Evolutionary conservation across 208 protist species (phyloP).

Genomic region (Porcisia deanei): DNA sequence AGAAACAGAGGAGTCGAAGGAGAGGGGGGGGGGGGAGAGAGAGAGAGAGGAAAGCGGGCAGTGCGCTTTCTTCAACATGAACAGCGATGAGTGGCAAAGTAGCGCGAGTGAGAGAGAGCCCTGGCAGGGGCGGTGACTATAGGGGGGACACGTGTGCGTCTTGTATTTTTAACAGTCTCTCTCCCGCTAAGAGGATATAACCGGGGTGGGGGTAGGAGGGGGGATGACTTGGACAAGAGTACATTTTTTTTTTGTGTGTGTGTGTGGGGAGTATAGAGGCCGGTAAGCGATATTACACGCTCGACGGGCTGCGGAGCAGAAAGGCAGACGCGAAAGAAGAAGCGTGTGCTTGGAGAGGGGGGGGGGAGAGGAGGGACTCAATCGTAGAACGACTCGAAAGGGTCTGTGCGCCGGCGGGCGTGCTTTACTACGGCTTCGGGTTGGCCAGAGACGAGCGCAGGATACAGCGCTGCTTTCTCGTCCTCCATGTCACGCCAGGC

Average conservation of each 20-base stretch:
- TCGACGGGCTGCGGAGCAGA: neutral
- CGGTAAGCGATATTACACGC: neutral
- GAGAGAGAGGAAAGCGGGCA: neutral
- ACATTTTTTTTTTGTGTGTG: too few species aligned
- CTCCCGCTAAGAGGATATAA: too few species aligned
- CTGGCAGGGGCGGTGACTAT: too few species aligned
- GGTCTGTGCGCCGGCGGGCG: neutral
- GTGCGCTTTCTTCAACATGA: neutral
- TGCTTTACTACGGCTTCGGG: constrained; percentile 16
- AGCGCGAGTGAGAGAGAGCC: neutral
- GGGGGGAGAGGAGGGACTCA: neutral
- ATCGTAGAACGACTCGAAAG: neutral
- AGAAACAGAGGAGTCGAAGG: neutral
- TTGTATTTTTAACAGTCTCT: too few species aligned
- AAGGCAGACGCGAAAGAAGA: neutral
- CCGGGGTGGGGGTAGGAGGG: too few species aligned
- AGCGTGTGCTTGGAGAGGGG: neutral
- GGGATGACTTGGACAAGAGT: too few species aligned
- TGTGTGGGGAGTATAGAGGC: neutral
- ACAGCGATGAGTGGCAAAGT: neutral
- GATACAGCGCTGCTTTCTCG: neutral
- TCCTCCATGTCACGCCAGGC: constrained; percentile 1
- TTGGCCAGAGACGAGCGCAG: neutral
- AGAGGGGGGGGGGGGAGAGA: neutral
- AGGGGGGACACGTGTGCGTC: too few species aligned